These are phyloP conservation scores for Solanum pimpinellifolium DNA, from an alignment of 257 asterid genomes.

Conservation along the genomic window DNA sequence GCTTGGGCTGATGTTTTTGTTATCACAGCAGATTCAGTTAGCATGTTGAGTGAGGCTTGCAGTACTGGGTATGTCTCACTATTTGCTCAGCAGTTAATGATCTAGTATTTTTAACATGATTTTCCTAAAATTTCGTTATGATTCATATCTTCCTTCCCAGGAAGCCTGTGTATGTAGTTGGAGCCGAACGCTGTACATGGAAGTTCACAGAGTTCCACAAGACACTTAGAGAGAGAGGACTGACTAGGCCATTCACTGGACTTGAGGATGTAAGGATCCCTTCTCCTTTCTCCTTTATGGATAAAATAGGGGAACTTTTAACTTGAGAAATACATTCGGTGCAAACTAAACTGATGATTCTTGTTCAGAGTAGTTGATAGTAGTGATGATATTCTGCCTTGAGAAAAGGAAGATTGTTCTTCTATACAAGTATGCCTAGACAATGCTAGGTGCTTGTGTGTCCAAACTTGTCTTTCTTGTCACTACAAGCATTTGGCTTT, in stretches of 20 bases:
- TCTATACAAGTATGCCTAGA: background rate
- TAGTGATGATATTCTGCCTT: background rate
- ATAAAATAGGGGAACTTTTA: background rate
- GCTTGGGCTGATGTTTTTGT: constrained; percentile 97
- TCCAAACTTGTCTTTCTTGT: background rate
- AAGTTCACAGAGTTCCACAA: constrained; percentile 78
- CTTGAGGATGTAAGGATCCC: constrained; percentile 82
- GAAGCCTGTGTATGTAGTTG: constrained; percentile 91
- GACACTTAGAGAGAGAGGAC: constrained; percentile 65
- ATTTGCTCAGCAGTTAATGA: background rate
- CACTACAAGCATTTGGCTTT: background rate
- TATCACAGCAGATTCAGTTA: constrained; percentile 90
- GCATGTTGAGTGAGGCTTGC: constrained; percentile 97
- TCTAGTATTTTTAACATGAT: background rate
- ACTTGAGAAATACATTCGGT: background rate
- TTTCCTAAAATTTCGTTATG: background rate
- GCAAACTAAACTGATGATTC: background rate
- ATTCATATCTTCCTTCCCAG: constrained; percentile 25
- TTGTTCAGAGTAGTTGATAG: background rate
- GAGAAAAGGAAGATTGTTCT: background rate
- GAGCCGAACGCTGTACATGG: constrained; percentile 87
- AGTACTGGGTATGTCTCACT: constrained; percentile 74
- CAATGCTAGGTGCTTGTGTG: background rate
- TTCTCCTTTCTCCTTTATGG: background rate
- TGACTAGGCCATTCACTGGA: constrained; percentile 93